Evolutionary conservation across 2,329 filamentous ascomycete species (phyloP), one percentile per base, ranked within the genome.

Genomic region (Fonsecaea nubica): DNA sequence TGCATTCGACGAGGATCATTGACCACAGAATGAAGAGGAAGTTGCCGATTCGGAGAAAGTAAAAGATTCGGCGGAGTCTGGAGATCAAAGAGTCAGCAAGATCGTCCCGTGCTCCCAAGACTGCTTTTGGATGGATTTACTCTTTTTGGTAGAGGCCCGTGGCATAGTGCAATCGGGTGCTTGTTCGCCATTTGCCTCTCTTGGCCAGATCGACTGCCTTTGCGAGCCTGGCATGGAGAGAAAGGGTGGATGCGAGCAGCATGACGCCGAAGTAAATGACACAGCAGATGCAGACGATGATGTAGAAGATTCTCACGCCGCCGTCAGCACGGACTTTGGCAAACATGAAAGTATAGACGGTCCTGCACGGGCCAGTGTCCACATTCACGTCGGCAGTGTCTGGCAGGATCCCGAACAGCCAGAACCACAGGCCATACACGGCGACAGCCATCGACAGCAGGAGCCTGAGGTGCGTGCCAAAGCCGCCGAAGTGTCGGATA

Each of bases 321-420:
- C 61, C 64, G 36, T 58, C 54, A 6, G 64, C 64, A n/a, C 48
- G 42, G n/a, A 67, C 64, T 25, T 64, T 60, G 10, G 60, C 55
- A 45, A 67, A 67, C 64, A 67, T 64, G 55, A 67, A 67, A 21
- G 64, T 67, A 35, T 64, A 64, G 10, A 63, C 52, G n/a, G 60
- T 67, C 35, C 25, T 55, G 40, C 64, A 66, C 5, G 64, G 64
- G 18, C 64, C 64, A 4, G 35, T 45, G 38, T 66, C 64, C 42
- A 62, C 55, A 9, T 40, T 52, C 33, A 61, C 12, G 8, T 12
- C 42, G 18, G 58, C 53, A 9, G 64, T 56, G 48, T 59, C 54
- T 30, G 58, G 45, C 36, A 36, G 33, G 33, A 67, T 59, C 35
- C 60, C 64, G 18, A 36, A 53, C 10, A 50, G 12, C 61, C 64